Conservation (phyloP, 2,329 filamentous ascomycete species). For the Botrytis galanthina region DNA sequence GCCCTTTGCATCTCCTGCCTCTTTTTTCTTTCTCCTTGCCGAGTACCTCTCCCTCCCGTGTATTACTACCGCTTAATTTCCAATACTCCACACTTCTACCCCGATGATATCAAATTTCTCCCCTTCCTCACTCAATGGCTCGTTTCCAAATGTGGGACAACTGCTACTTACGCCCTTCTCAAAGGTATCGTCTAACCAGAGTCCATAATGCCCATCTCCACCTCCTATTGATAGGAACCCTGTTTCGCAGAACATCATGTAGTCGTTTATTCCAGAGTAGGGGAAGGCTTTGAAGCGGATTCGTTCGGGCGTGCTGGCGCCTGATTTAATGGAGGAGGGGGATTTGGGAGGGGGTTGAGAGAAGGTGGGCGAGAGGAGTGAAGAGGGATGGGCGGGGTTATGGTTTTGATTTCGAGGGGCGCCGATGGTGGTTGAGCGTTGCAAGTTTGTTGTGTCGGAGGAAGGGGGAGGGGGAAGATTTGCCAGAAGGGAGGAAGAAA, state of each 20-base stretch:
- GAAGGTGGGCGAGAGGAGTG: slow-evolving; percentile 29
- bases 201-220: slow-evolving; percentile 82
- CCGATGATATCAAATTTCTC: slow-evolving; percentile 88
- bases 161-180: slow-evolving; percentile 79
- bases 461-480: slow-evolving; percentile 66
- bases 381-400: slow-evolving; percentile 14
- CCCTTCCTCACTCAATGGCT: slow-evolving; percentile 88
- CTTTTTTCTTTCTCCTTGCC: neutral
- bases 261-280: slow-evolving; percentile 94
- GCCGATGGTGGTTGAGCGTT: slow-evolving; percentile 59
- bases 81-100: slow-evolving; percentile 91
- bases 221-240: slow-evolving; percentile 84
- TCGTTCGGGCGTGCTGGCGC: slow-evolving; percentile 60
- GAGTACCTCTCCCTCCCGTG: no score
- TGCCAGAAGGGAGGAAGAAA: slow-evolving; percentile 49
- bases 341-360: slow-evolving; percentile 30
- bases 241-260: slow-evolving; percentile 89
- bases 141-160: slow-evolving; percentile 92
- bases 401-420: slow-evolving; percentile 20
- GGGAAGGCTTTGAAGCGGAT: slow-evolving; percentile 97
- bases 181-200: slow-evolving; percentile 88
- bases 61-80: slow-evolving; percentile 41
- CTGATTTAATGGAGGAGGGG: slow-evolving; percentile 29
- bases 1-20: neutral
- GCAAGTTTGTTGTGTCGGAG: slow-evolving; percentile 60